Evolutionary conservation across 1,284 basidiomycete genomes (phyloP), one percentile per base, ranked within the genome.

Genomic region (Earliella scabrosa): DNA sequence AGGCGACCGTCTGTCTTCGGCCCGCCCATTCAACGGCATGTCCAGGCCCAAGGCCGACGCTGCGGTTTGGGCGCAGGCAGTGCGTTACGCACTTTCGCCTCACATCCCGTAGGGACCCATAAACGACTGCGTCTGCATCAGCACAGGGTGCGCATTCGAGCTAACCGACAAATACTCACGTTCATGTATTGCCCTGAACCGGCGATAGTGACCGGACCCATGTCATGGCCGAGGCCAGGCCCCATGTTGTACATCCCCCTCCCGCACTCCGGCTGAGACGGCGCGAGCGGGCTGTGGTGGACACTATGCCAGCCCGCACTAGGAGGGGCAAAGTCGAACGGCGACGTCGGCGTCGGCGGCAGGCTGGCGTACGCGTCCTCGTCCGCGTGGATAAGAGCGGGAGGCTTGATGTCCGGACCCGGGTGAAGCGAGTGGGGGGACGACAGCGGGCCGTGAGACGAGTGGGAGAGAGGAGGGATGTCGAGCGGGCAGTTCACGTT

Each of bases 301-400:
- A 38, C 34, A 44, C 47, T 44, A 31, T 58, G 51, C 60, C 56
- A 58, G 0, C 53, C 53, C 27, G 41, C 26, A 27, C 50, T 46
- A 3, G 60, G 50, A 3, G 55, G 32, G 3, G 63, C 55, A 38
- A 68, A 59, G 52, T 70, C 68, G 51, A 71, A 67, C 50, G 69
- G 69, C 47, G 66, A 68, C 4, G 54, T 61, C 36, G 60, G 60
- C 26, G 60, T 61, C 36, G 66, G 68, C 16, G 69, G 69, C 26
- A 70, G 62, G 40, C 66, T 68, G 40, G 63, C 56, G 62, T 70
- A 70, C 21, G 66, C 68, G 29, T 71, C 69, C 44, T 70, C 68
- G 59, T 64, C 66, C 35, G 63, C 63, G 27, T 65, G 66, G 45
- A 68, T 62, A 20, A 68, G 66, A 26, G 61, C 56, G 10, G 66